A percentile compares a stretch with the other conserved stretches of the same genome.
Evolutionary conservation across 1,284 basidiomycete genomes (phyloP).

Genomic region (Omphalotus olearius): DNA sequence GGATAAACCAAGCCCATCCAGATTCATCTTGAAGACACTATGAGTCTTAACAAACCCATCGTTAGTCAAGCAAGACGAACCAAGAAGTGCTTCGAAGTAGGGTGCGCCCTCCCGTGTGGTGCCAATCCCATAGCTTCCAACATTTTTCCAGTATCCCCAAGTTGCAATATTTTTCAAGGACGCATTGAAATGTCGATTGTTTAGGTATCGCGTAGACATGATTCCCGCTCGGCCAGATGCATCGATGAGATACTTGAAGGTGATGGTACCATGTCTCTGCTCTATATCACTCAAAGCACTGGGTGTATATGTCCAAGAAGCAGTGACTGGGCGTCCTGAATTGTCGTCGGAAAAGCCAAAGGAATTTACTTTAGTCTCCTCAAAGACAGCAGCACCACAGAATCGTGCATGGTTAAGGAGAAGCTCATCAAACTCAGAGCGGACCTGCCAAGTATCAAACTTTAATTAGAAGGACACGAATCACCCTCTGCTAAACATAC

Average conservation of each 20-base stretch:
- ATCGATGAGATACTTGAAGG: slow-evolving; percentile 46
- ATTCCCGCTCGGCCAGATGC: slow-evolving; percentile 44
- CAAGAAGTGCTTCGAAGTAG: slow-evolving; percentile 30
- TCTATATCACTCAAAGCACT: background rate
- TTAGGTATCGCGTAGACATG: slow-evolving; percentile 41
- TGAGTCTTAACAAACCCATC: background rate
- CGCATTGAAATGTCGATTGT: slow-evolving; percentile 41
- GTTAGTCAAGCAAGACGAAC: slow-evolving; percentile 18
- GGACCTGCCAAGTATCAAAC: slow-evolving; percentile 27
- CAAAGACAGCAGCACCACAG: slow-evolving; percentile 36
- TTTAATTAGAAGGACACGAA: background rate
- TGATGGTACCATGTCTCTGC: slow-evolving; percentile 27
- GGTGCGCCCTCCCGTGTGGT: slow-evolving; percentile 26
- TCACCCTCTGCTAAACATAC: slow-evolving; percentile 4
- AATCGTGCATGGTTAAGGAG: slow-evolving; percentile 39
- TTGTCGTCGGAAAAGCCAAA: slow-evolving; percentile 24
- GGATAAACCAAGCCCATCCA: slow-evolving; percentile 67
- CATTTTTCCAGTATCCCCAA: slow-evolving; percentile 42
- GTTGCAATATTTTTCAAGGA: slow-evolving; percentile 40
- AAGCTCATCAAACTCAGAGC: slow-evolving; percentile 43
- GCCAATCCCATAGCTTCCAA: slow-evolving; percentile 24
- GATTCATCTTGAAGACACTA: slow-evolving; percentile 41
- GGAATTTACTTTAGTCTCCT: slow-evolving; percentile 30
- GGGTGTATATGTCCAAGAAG: slow-evolving; percentile 17
- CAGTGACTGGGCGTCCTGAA: slow-evolving; percentile 22